These are phyloP conservation scores for Cynanchum wilfordii DNA, from an alignment of 257 asterid species.

Conservation along the genomic window DNA sequence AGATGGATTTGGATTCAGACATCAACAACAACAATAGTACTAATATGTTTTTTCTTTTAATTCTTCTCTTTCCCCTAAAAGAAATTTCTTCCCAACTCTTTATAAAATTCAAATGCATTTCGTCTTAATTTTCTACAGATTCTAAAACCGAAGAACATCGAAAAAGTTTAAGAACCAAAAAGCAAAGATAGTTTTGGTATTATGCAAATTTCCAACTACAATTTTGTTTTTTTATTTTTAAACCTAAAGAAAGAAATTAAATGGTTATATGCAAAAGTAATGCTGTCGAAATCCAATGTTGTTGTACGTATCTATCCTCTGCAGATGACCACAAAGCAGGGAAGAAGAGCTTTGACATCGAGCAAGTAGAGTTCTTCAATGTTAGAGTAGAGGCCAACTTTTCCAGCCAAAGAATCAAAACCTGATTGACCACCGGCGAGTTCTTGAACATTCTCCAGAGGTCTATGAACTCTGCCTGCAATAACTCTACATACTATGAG, in stretches of 20 bases:
- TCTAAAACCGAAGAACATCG: no score
- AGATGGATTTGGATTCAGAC: no score
- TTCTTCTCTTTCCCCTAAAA: no score
- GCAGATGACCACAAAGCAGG: conserved; percentile 86
- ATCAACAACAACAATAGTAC: no score
- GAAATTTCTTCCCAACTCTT: no score
- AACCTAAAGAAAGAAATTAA: no score
- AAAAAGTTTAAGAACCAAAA: neutral
- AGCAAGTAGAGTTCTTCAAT: conserved; percentile 87
- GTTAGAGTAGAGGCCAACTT: conserved; percentile 61
- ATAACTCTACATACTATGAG: conserved; percentile 83
- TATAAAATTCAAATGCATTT: no score
- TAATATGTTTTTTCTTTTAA: no score
- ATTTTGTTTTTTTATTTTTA: no score
- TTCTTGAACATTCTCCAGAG: conserved; percentile 66
- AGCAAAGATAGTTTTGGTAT: neutral
- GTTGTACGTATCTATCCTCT: conserved; percentile 22
- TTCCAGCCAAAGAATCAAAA: conserved; percentile 89
- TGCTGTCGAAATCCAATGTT: neutral
- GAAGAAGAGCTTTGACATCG: conserved; percentile 77
- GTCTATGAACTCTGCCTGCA: conserved; percentile 91
- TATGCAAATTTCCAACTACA: no score
- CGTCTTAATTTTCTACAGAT: no score
- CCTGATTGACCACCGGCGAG: conserved; percentile 70
- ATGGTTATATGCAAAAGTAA: no score